Conservation (phyloP, 768 basidiomycete species). For the Mycena amicta region DNA sequence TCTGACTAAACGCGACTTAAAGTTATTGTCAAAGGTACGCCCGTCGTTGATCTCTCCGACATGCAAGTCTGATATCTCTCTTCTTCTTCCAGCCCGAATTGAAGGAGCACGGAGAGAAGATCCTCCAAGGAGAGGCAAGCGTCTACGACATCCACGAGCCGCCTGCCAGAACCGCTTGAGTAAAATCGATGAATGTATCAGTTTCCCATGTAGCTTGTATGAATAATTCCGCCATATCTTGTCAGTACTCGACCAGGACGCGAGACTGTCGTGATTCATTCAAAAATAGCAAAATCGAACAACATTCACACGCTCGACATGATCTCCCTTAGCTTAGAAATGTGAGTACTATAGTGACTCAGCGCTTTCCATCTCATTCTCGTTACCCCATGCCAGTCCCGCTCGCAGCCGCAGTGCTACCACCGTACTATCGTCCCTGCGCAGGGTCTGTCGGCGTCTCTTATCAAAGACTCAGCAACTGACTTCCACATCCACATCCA, state of each 20-base stretch:
- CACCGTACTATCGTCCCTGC: conserved; percentile 10
- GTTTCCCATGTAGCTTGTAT: too few species aligned
- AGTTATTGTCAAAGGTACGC: conserved; percentile 39
- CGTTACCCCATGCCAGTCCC: not conserved
- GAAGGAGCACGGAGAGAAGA: conserved; percentile 56
- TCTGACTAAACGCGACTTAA: not conserved
- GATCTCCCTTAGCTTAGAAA: too few species aligned
- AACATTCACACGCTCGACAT: too few species aligned
- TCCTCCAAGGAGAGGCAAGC: conserved; percentile 51
- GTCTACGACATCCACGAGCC: conserved; percentile 30
- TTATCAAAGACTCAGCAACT: not conserved
- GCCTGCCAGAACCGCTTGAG: not conserved
- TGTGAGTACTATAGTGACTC: too few species aligned
- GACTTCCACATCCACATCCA: not conserved
- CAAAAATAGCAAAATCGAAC: too few species aligned
- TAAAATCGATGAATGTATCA: too few species aligned
- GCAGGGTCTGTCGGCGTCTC: not conserved
- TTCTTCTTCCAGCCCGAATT: conserved; percentile 35
- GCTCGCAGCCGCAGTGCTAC: not conserved
- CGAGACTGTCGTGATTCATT: too few species aligned
- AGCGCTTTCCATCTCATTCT: not conserved
- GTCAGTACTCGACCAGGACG: too few species aligned
- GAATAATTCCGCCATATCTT: too few species aligned
- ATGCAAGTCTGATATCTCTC: not conserved
- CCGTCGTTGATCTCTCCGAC: not conserved